Base-by-base conservation (phyloP, 2,329 filamentous ascomycete species). In the Xylariales sp. region DNA sequence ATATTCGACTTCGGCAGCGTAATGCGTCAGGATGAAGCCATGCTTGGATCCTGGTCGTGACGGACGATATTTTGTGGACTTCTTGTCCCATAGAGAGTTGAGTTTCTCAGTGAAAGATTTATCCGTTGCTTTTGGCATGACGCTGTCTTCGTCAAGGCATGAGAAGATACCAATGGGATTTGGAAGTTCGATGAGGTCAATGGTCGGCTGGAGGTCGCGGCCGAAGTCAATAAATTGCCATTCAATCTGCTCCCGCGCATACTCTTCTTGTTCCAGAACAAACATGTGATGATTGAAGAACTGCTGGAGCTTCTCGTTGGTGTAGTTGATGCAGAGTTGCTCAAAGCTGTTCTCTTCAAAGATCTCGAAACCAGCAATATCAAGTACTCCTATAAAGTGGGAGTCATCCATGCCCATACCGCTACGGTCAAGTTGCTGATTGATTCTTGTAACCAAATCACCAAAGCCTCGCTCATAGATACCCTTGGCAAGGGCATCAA, bases 281-380 rank as follows among this genome's bases (percentile, higher is more conserved):
- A 98, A 98, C 93, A 98, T 98, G 70, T 98, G 94, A 60, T 98
- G 93, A 57, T 98, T 98, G 77, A 98, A 98, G 64, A 98, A 98
- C 53, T 98, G 93, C 58, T 98, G 93, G 5, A 98, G 79, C 63
- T 96, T 98, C 64, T 98, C 93, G 65, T 98, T 98, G 47, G 94
- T 97, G 66, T 98, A 98, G 66, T 98, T 98, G 75, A 98, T 98
- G 70, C 93, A 98, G 5, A 98, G 76, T 63, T 98, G 93, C 62
- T 98, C 93, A 57, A 98, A 98, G 70, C 91, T 96, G 70, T 98
- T 98, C 56, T 88, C 80, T 53, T 98, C 90, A 55, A 98, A 98
- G 45, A 98, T 98, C 60, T 98, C 93, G 64, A 98, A 98, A 46
- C 93, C 93, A 49, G 94, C 94, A 64, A 98, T 98, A 78, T 98